Conservation (phyloP, 1,284 basidiomycete species). For the Exobasidium rhododendri region DNA sequence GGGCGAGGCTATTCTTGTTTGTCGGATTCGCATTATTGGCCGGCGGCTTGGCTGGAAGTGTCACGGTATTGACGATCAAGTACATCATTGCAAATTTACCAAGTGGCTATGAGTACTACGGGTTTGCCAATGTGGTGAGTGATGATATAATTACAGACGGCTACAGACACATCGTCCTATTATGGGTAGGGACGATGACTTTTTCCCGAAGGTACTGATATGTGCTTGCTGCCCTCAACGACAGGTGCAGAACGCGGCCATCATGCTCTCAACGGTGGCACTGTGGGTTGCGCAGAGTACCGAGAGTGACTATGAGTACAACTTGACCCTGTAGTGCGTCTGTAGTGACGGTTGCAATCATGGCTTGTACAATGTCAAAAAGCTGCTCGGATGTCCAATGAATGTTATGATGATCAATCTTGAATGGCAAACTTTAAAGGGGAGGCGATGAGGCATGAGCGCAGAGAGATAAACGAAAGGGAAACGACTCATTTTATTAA, state of each 20-base stretch:
- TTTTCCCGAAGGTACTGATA: not conserved
- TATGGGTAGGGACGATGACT: too few species aligned
- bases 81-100: conserved; percentile 74
- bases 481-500: too few species aligned
- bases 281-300: conserved; percentile 82
- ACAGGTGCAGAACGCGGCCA: conserved; percentile 69
- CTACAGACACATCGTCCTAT: too few species aligned
- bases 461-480: too few species aligned
- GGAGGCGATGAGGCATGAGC: too few species aligned
- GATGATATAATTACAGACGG: too few species aligned
- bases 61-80: conserved; percentile 85
- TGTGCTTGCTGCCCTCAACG: not conserved
- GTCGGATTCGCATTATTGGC: conserved; percentile 96
- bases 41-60: conserved; percentile 86
- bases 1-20: conserved; percentile 83
- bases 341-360: too few species aligned
- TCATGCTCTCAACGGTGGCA: conserved; percentile 84
- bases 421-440: too few species aligned
- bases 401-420: too few species aligned
- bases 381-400: too few species aligned
- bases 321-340: conserved; percentile 59
- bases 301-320: conserved; percentile 81
- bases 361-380: too few species aligned
- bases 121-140: conserved; percentile 75
- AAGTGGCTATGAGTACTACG: conserved; percentile 80